Percentiles rank a stretch among this genome's conserved stretches.
phyloP scores from a whole-genome alignment of 257 asterid species.

The Nicotiana knightiana region DNA sequence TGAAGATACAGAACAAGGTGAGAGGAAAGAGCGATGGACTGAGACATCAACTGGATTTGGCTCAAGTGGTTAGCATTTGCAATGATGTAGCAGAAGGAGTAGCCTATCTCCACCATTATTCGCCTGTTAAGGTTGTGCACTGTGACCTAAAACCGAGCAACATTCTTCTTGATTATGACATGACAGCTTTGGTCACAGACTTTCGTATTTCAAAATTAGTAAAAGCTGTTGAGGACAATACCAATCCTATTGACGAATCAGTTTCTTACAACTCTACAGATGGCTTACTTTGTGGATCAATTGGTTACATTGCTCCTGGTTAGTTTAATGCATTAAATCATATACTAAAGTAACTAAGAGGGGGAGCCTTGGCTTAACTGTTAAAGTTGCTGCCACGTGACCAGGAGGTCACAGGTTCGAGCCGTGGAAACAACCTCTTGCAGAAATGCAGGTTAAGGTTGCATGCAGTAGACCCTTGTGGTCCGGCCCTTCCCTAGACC shows the following conservation, averaged over 20 bases:
- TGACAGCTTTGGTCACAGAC: slow-evolving; percentile 73
- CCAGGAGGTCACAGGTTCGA: too few species aligned
- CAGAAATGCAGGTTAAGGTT: too few species aligned
- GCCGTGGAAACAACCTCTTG: too few species aligned
- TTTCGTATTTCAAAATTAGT: slow-evolving; percentile 68
- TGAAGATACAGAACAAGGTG: slow-evolving; percentile 29
- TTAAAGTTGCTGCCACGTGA: too few species aligned
- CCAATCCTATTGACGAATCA: slow-evolving; percentile 26
- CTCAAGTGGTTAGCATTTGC: slow-evolving; percentile 53
- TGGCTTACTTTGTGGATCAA: slow-evolving; percentile 64
- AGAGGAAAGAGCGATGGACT: slow-evolving; percentile 28
- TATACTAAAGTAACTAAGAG: background rate
- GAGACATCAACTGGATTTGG: slow-evolving; percentile 29
- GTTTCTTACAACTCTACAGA: slow-evolving; percentile 58
- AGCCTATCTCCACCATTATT: slow-evolving; percentile 70
- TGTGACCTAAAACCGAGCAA: slow-evolving; percentile 90
- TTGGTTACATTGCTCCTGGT: slow-evolving; percentile 93
- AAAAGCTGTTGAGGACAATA: slow-evolving; percentile 29
- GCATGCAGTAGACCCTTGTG: too few species aligned
- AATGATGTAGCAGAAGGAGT: slow-evolving; percentile 76
- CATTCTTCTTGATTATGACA: slow-evolving; percentile 59
- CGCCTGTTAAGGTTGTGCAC: slow-evolving; percentile 65
- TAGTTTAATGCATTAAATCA: background rate
- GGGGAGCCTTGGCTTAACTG: too few species aligned
- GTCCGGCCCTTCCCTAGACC: too few species aligned